Evolutionary conservation across 1,284 basidiomycete genomes (phyloP).

Genomic region (Omphalotus olearius): DNA sequence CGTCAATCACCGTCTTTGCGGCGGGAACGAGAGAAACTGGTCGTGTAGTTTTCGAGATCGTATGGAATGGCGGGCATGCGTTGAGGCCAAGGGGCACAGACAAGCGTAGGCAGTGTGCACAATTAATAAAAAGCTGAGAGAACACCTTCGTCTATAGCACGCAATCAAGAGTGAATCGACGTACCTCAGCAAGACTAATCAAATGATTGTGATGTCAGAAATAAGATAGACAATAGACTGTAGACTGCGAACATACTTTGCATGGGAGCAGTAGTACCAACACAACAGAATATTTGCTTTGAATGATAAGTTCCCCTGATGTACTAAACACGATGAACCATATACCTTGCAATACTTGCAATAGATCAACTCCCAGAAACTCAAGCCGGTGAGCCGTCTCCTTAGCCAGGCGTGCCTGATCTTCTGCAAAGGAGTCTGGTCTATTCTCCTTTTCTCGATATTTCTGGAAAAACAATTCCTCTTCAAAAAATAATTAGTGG

Average conservation of each 20-base stretch:
- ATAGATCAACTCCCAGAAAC: constrained; percentile 48
- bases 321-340: background rate
- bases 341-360: constrained; percentile 62
- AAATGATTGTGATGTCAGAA: background rate
- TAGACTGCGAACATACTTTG: constrained; percentile 38
- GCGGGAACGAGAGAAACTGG: constrained; percentile 54
- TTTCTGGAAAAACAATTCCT: constrained; percentile 50
- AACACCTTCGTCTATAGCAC: background rate
- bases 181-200: constrained; percentile 68
- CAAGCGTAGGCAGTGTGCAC: constrained; percentile 54
- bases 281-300: constrained; percentile 58
- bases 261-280: constrained; percentile 72
- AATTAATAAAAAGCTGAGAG: constrained; percentile 52
- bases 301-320: constrained; percentile 3
- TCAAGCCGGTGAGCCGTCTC: constrained; percentile 46
- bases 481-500: constrained; percentile 22
- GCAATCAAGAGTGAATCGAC: constrained; percentile 7
- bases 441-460: constrained; percentile 41
- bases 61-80: constrained; percentile 63
- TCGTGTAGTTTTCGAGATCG: constrained; percentile 48
- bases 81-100: constrained; percentile 65
- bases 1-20: constrained; percentile 58
- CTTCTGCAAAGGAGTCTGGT: constrained; percentile 62
- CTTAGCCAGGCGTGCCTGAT: constrained; percentile 57
- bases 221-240: background rate